Conservation (phyloP, 495 filamentous ascomycete genomes). For the Jackrogersella multiformis region DNA sequence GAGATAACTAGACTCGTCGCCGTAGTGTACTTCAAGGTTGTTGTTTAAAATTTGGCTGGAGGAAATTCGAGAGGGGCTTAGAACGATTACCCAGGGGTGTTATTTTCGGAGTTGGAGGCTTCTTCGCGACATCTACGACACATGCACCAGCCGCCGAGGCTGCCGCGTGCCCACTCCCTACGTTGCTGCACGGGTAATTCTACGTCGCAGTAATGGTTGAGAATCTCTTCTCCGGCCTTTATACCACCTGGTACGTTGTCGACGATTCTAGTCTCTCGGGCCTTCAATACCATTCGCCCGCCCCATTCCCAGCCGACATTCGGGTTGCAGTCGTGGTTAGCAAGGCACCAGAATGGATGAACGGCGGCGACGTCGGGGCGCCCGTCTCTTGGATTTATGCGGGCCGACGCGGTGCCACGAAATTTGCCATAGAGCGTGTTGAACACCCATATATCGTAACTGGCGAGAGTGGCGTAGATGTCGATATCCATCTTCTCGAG, state of each 20-base stretch:
- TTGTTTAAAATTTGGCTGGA: slow-evolving; percentile 3
- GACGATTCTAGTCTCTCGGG: slow-evolving; percentile 53
- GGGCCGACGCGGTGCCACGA: slow-evolving; percentile 86
- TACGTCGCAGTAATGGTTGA: slow-evolving; percentile 96
- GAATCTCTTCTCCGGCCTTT: slow-evolving; percentile 78
- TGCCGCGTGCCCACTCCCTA: slow-evolving; percentile 87
- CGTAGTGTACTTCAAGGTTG: slow-evolving; percentile 14
- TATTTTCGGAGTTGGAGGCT: slow-evolving; percentile 43
- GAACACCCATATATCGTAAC: slow-evolving; percentile 89
- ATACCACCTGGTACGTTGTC: slow-evolving; percentile 64
- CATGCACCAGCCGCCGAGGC: slow-evolving; percentile 84
- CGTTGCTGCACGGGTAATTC: slow-evolving; percentile 76
- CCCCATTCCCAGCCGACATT: slow-evolving; percentile 96
- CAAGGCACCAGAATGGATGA: slow-evolving; percentile 67
- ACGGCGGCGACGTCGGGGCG: slow-evolving; percentile 80
- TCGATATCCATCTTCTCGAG: slow-evolving; percentile 92
- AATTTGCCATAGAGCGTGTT: slow-evolving; percentile 96
- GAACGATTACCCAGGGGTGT: slow-evolving; percentile 28
- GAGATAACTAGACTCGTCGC: slow-evolving; percentile 34
- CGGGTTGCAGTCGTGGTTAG: slow-evolving; percentile 94
- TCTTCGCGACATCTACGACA: slow-evolving; percentile 77
- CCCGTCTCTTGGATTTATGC: slow-evolving; percentile 74
- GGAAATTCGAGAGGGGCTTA: not conserved
- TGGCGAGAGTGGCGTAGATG: slow-evolving; percentile 70
- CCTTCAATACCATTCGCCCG: slow-evolving; percentile 77